A percentile compares a stretch with the other conserved stretches of the same genome.
phyloP scores from a whole-genome alignment of 345 rosid species.

The Cardamine resedifolia region DNA sequence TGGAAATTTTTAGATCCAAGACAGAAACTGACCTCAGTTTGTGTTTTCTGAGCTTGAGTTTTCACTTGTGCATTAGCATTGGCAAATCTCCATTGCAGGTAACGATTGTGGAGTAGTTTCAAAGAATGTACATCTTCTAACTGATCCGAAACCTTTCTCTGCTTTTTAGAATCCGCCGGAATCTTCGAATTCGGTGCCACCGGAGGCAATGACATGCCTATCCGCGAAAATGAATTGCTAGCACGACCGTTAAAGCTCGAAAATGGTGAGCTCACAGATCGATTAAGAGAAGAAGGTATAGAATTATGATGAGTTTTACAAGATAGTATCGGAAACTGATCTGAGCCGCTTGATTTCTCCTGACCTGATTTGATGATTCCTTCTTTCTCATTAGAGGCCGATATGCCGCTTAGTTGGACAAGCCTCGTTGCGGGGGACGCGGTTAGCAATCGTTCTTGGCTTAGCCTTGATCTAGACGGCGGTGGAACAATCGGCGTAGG shows the following conservation, averaged over 20 bases:
- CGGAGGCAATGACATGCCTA: conserved; percentile 60
- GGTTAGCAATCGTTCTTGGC: conserved; percentile 5
- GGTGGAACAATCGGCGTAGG: conserved; percentile 1
- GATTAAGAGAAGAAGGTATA: conserved; percentile 17
- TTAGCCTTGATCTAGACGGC: conserved; percentile 16
- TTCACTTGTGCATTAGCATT: conserved; percentile 62
- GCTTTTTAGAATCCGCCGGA: conserved; percentile 40
- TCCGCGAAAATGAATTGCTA: conserved; percentile 22
- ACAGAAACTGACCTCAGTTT: conserved; percentile 55
- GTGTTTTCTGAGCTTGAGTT: conserved; percentile 46
- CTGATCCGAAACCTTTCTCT: conserved; percentile 47
- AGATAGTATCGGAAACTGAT: conserved; percentile 14
- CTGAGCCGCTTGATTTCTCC: conserved; percentile 6
- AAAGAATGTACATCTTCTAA: conserved; percentile 61
- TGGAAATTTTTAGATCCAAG: neutral
- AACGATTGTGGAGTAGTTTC: conserved; percentile 58
- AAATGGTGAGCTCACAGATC: neutral
- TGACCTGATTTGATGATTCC: neutral
- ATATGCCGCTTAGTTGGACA: conserved; percentile 49
- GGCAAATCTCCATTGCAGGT: conserved; percentile 74
- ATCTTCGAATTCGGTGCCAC: conserved; percentile 44
- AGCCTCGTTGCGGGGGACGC: conserved; percentile 54
- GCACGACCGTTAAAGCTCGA: neutral
- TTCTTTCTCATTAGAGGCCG: conserved; percentile 17
- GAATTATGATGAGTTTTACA: neutral